Percentiles rank a stretch among this genome's conserved stretches.
Conservation (phyloP, 176 grass and related monocot genomes). For the Avena eriantha region DNA sequence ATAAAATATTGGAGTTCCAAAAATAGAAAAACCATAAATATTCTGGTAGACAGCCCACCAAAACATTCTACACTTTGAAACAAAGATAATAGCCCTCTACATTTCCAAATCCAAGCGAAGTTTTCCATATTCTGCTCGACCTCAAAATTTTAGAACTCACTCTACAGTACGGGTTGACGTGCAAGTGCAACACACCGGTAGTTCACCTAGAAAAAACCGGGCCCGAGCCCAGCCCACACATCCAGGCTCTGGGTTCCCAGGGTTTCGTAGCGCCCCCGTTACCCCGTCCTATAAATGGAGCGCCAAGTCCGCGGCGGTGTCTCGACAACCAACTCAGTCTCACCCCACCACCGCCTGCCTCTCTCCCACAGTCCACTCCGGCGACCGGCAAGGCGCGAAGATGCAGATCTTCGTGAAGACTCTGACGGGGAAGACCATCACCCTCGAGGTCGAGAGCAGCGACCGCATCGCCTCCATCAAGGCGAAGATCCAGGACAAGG, state of each 20-base stretch:
- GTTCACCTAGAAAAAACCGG: too few relatives aligned
- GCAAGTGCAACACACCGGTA: too few relatives aligned
- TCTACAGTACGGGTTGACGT: too few relatives aligned
- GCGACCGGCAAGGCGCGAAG: background rate
- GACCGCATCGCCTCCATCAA: slow-evolving; percentile 65
- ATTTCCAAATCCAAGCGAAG: too few relatives aligned
- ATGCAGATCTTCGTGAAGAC: slow-evolving; percentile 56
- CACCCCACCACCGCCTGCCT: background rate
- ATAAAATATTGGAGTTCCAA: too few relatives aligned
- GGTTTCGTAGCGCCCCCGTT: background rate
- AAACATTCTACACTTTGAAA: too few relatives aligned
- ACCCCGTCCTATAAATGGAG: background rate
- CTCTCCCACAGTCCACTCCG: background rate
- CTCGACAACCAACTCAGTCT: background rate
- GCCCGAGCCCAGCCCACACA: background rate
- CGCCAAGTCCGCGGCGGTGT: slow-evolving; percentile 5
- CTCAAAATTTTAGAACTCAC: too few relatives aligned
- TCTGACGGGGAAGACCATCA: slow-evolving; percentile 29
- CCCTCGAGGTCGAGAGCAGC: slow-evolving; percentile 53
- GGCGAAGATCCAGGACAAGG: slow-evolving; percentile 65
- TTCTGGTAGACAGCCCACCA: too few relatives aligned
- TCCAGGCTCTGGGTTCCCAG: background rate
- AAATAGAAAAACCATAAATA: too few relatives aligned
- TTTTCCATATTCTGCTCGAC: too few relatives aligned
- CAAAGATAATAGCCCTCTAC: too few relatives aligned